Conservation (phyloP, 2,329 filamentous ascomycete genomes). For the Fragosphaeria purpurea region DNA sequence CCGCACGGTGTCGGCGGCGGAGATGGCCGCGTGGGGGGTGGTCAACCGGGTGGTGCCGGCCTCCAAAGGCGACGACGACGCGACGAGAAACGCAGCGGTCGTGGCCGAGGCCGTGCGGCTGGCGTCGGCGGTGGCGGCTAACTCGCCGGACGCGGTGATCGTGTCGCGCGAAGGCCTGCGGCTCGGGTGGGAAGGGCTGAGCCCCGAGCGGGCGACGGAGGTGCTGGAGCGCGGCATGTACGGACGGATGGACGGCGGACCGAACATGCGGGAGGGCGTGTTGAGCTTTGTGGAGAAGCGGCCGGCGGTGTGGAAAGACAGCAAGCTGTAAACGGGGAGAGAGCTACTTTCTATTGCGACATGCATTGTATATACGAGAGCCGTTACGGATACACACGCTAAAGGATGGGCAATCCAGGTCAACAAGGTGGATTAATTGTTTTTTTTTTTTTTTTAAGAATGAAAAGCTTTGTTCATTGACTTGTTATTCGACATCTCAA, state of each 20-base stretch:
- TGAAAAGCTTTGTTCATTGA: too few relatives aligned
- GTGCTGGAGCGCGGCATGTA: constrained; percentile 49
- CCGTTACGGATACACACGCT: too few relatives aligned
- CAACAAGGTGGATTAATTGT: too few relatives aligned
- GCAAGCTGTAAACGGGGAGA: constrained; percentile 38
- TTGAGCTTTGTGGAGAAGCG: constrained; percentile 68
- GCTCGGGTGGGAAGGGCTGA: constrained; percentile 60
- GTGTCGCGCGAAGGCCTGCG: constrained; percentile 63
- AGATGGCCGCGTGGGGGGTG: constrained; percentile 56
- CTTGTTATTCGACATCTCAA: too few relatives aligned
- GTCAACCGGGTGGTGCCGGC: constrained; percentile 53
- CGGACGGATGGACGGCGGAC: constrained; percentile 48
- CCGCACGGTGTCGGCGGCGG: constrained; percentile 44
- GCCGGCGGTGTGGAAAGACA: constrained; percentile 56
- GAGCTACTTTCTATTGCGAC: too few relatives aligned
- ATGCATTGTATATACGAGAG: too few relatives aligned
- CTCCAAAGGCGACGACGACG: too few relatives aligned
- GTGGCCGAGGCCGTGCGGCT: constrained; percentile 50
- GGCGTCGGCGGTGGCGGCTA: constrained; percentile 50
- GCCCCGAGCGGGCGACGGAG: constrained; percentile 52
- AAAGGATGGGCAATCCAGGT: too few relatives aligned
- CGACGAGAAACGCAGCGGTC: constrained; percentile 33
- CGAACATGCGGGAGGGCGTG: constrained; percentile 68
- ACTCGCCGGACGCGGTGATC: constrained; percentile 67
- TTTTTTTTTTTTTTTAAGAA: too few relatives aligned